These are phyloP conservation scores for Polygonum maritimum DNA, from an alignment of 148 eudicot species.

Conservation along the genomic window DNA sequence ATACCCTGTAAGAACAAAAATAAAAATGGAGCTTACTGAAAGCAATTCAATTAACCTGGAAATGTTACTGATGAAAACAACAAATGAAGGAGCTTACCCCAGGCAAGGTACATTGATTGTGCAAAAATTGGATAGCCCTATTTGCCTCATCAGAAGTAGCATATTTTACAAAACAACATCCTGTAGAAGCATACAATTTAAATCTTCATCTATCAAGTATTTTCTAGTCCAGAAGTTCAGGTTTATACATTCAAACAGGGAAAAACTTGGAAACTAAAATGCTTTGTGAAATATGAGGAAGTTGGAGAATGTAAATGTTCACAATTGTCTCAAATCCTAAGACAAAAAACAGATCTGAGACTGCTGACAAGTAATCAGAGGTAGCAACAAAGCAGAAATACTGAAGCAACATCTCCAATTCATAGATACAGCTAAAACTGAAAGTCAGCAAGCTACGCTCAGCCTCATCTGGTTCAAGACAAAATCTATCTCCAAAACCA, in stretches of 20 bases:
- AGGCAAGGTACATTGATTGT: constrained; percentile 80
- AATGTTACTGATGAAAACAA: background rate
- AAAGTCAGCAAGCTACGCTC: background rate
- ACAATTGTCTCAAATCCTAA: background rate
- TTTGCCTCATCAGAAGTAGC: constrained; percentile 90
- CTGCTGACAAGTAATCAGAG: background rate
- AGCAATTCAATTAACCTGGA: constrained; percentile 2
- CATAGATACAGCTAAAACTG: background rate
- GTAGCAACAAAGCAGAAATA: background rate
- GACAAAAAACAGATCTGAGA: background rate
- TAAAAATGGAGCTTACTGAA: constrained; percentile 7
- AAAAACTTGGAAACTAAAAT: background rate
- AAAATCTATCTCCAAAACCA: background rate
- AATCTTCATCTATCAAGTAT: constrained; percentile 9
- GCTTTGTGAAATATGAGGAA: background rate
- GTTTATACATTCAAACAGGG: constrained; percentile 3
- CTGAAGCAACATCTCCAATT: background rate
- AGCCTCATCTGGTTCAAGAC: background rate
- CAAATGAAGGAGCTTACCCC: constrained; percentile 45
- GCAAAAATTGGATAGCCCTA: constrained; percentile 76
- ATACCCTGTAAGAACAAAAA: constrained; percentile 47
- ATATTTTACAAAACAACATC: constrained; percentile 93
- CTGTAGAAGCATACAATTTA: constrained; percentile 55
- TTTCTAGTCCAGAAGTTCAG: background rate
- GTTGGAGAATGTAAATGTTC: background rate